A percentile compares a stretch with the other conserved stretches of the same genome.
These are phyloP conservation scores for Dactylellina sp. DNA, from an alignment of 2,329 filamentous ascomycete genomes.

Conservation along the genomic window DNA sequence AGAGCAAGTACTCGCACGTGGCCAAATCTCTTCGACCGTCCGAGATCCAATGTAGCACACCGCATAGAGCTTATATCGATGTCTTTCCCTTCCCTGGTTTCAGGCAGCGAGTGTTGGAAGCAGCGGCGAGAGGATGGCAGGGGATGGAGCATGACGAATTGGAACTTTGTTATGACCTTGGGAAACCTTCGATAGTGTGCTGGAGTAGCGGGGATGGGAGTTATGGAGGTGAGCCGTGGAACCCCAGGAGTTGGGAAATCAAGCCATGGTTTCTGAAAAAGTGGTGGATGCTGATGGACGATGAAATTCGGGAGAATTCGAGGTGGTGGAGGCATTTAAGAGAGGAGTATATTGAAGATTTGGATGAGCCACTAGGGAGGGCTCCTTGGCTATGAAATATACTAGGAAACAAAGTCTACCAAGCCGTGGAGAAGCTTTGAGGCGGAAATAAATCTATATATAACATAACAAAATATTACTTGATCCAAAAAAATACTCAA, in stretches of 20 bases:
- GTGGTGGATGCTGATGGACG: slow-evolving; percentile 30
- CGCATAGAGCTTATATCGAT: slow-evolving; percentile 40
- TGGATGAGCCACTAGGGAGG: slow-evolving; percentile 2
- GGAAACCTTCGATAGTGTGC: slow-evolving; percentile 39
- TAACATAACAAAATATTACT: no score
- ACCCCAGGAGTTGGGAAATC: slow-evolving; percentile 47
- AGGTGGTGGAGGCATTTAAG: slow-evolving; percentile 39
- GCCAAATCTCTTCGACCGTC: slow-evolving; percentile 8
- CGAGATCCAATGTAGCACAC: slow-evolving; percentile 35
- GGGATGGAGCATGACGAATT: slow-evolving; percentile 18
- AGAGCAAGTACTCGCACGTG: slow-evolving; percentile 29
- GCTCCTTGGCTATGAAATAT: not conserved
- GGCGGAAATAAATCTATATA: no score
- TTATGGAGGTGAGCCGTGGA: slow-evolving; percentile 44
- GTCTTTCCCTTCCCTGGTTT: slow-evolving; percentile 40
- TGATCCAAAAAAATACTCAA: no score
- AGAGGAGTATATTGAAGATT: slow-evolving; percentile 19
- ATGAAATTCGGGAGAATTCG: slow-evolving; percentile 43
- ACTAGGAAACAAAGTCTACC: no score
- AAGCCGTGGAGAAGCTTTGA: no score
- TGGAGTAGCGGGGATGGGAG: slow-evolving; percentile 37
- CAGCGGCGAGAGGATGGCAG: slow-evolving; percentile 1
- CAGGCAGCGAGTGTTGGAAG: slow-evolving; percentile 30
- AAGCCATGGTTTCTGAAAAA: slow-evolving; percentile 48
- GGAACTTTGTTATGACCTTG: slow-evolving; percentile 44